Evolutionary conservation across 164 flowering plant species (phyloP).

Genomic region (Aristolochia fimbriata): DNA sequence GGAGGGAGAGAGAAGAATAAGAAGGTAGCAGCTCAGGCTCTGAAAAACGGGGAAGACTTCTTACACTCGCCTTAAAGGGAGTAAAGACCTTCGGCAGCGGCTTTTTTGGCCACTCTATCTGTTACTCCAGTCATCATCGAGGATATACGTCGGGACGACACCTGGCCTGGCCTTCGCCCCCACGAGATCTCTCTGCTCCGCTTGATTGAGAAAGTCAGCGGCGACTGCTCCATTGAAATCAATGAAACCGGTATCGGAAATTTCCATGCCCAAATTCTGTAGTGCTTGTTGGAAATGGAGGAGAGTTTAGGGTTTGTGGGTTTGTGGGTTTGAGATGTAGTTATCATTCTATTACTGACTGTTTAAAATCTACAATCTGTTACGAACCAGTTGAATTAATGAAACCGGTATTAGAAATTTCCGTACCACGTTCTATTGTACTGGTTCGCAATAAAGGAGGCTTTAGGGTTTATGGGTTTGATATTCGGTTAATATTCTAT

Average conservation of each 20-base stretch:
- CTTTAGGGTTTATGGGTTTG: background rate
- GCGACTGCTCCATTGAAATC: constrained; percentile 68
- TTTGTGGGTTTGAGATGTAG: background rate
- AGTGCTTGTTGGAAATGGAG: background rate
- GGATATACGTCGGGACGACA: constrained; percentile 63
- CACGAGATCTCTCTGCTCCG: constrained; percentile 72
- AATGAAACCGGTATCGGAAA: constrained; percentile 61
- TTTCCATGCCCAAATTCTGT: too few species aligned
- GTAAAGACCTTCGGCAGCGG: constrained; percentile 54
- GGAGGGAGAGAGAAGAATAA: background rate
- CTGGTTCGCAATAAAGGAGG: background rate
- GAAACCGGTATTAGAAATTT: constrained; percentile 50
- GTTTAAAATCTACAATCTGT: background rate
- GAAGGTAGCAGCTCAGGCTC: background rate
- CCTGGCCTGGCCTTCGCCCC: constrained; percentile 68
- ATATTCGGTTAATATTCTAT: background rate
- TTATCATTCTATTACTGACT: background rate
- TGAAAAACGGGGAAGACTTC: constrained; percentile 46
- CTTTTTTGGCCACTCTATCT: constrained; percentile 66
- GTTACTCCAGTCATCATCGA: constrained; percentile 53
- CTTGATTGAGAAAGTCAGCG: constrained; percentile 59
- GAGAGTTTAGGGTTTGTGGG: background rate
- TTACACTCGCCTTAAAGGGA: constrained; percentile 53
- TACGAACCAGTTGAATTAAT: constrained; percentile 87
- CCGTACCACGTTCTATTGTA: background rate